Percentiles rank a stretch among this genome's conserved stretches.
Evolutionary conservation across 495 filamentous ascomycete species (phyloP).

Genomic region (Physcia stellaris): DNA sequence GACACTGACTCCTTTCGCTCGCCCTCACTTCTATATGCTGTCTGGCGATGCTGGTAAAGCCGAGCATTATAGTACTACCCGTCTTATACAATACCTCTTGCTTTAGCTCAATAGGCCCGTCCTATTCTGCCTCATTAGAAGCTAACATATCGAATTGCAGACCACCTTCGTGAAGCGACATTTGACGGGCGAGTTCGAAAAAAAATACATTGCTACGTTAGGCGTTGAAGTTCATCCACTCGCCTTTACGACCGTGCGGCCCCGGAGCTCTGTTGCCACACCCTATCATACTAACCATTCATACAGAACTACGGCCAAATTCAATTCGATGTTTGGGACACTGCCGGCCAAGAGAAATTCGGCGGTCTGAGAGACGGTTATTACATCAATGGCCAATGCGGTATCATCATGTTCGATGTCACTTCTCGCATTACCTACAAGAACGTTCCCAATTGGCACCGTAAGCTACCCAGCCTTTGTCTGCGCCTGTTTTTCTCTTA

Average conservation of each 20-base stretch:
- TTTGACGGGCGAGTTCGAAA: slow-evolving; percentile 98
- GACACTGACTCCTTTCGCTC: no score
- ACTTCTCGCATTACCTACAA: slow-evolving; percentile 99
- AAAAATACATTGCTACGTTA: slow-evolving; percentile 99
- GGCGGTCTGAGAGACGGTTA: slow-evolving; percentile 99
- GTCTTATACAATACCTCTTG: background rate
- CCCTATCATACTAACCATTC: slow-evolving; percentile 21
- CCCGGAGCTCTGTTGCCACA: background rate
- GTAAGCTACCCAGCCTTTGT: slow-evolving; percentile 33
- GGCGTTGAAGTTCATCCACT: slow-evolving; percentile 99
- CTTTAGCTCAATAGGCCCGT: background rate
- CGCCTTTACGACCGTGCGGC: slow-evolving; percentile 80
- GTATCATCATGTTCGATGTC: slow-evolving; percentile 99
- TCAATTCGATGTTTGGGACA: slow-evolving; percentile 99
- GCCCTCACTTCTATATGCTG: no score
- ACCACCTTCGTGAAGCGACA: slow-evolving; percentile 99
- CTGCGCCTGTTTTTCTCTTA: no score
- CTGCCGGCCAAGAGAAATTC: slow-evolving; percentile 99
- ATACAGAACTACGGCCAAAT: slow-evolving; percentile 82
- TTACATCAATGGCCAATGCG: slow-evolving; percentile 99
- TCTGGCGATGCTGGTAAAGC: no score
- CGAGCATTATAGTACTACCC: no score
- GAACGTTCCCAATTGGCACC: slow-evolving; percentile 99
- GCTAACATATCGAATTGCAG: no score
- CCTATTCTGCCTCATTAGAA: slow-evolving; percentile 23